Base-by-base conservation (phyloP, 345 rosid species). In the Eucalyptus melliodora region DNA sequence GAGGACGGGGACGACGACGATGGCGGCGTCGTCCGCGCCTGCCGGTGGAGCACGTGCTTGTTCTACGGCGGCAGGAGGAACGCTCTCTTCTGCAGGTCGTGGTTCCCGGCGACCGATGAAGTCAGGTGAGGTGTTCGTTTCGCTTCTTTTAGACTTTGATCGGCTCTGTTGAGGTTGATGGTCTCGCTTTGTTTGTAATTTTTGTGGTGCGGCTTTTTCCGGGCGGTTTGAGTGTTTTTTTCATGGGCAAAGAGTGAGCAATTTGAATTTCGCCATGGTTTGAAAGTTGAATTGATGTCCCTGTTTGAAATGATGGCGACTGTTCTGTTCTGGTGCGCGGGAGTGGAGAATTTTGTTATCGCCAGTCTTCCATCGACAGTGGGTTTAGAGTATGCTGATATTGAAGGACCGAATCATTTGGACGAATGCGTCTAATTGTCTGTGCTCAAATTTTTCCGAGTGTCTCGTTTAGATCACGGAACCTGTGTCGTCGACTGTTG, bases 81-180 rank as follows among this genome's bases (percentile, higher is more conserved):
- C 92, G 96, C 98, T 81, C 92, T 98, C n/a, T 97, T 98, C 89
- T 94, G 95, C 88, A 92, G 99, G 83, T 97, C 97, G 11, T 98
- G 99, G 99, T 89, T 97, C 5, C 99, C 99, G 47, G 91, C 90
- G 82, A 87, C 91, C 94, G 96, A 90, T 23, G 94, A 96, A 90
- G 87, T 94, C 88, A 97, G 93, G 99, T 98, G 90, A 89, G 90
- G 42, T 44, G 30, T 45, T 31, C 12, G 6, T 21, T 69, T 62
- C 44, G 56, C 44, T 69, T 24, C 37, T 50, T 69, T 26, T 15
- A 6, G 23, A 47, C 40, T 50, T 88, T 37, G 62, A 59, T 34
- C 88, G 7, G 19, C 23, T 86, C 44, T 44, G 19, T 37, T 42
- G 44, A 31, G 62, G 47, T 34, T 34, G 45, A 86, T 86, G 23